These are phyloP conservation scores for Globisporangium emineosum DNA, from an alignment of 352 stramenopile genomes.

Conservation along the genomic window DNA sequence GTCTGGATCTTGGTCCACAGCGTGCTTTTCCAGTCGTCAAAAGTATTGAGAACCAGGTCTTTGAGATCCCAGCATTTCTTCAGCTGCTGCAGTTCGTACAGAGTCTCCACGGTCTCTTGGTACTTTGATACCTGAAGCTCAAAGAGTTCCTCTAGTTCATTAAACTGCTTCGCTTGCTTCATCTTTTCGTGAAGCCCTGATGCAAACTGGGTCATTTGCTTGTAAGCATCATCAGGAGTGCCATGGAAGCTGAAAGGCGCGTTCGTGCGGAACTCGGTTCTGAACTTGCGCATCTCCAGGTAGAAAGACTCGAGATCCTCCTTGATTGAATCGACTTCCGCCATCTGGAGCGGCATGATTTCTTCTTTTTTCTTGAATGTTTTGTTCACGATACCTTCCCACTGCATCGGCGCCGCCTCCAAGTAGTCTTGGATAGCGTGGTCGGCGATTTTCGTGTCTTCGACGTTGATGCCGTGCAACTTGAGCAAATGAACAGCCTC, in stretches of 20 bases:
- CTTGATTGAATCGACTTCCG: constrained; percentile 93
- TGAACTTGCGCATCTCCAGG: constrained; percentile 92
- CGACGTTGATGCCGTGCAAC: constrained; percentile 90
- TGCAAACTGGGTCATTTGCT: constrained; percentile 79
- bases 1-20: constrained; percentile 82
- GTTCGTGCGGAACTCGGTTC: constrained; percentile 91
- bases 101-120: constrained; percentile 85
- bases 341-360: constrained; percentile 97
- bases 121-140: constrained; percentile 87
- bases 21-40: constrained; percentile 85
- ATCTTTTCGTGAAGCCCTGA: constrained; percentile 71
- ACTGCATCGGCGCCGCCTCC: constrained; percentile 94
- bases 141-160: constrained; percentile 85
- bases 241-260: constrained; percentile 94
- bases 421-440: constrained; percentile 90
- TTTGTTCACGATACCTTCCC: constrained; percentile 97
- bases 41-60: constrained; percentile 74
- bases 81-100: constrained; percentile 84
- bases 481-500: constrained; percentile 95
- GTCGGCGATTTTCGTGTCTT: constrained; percentile 84
- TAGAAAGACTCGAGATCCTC: constrained; percentile 94
- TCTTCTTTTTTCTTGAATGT: constrained; percentile 99
- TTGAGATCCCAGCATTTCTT: constrained; percentile 89
- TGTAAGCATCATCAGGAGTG: constrained; percentile 77
- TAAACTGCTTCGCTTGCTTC: constrained; percentile 80